Percentiles rank a stretch among this genome's conserved stretches.
Conservation (phyloP, 345 rosid species). For the Salix koriyanagi region DNA sequence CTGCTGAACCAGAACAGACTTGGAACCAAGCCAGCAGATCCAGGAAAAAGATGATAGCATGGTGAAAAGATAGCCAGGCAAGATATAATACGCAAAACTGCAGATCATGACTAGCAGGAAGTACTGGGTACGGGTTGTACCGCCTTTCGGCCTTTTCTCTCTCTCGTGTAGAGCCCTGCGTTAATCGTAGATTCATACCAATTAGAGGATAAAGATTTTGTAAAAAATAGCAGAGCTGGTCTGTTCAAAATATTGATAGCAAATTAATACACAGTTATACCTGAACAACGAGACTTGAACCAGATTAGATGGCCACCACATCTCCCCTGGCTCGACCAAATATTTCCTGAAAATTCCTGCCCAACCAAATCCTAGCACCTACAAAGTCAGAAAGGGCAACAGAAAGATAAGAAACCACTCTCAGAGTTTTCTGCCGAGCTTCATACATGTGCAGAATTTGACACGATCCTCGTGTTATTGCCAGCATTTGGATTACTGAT, state of each 20-base stretch:
- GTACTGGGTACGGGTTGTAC: slow-evolving; percentile 50
- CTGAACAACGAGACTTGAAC: slow-evolving; percentile 78
- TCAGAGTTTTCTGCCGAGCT: too few relatives aligned
- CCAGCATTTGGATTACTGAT: too few relatives aligned
- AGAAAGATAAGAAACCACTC: background rate
- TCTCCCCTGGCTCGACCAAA: slow-evolving; percentile 78
- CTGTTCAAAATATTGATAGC: too few relatives aligned
- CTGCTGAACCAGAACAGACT: slow-evolving; percentile 59
- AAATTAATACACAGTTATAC: slow-evolving; percentile 19
- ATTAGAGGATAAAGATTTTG: too few relatives aligned
- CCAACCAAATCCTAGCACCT: slow-evolving; percentile 82
- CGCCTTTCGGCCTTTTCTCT: slow-evolving; percentile 46
- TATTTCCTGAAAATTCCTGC: slow-evolving; percentile 69
- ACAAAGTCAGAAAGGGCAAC: background rate
- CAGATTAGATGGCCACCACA: slow-evolving; percentile 86
- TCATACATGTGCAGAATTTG: too few relatives aligned
- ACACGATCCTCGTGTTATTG: too few relatives aligned
- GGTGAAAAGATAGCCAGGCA: slow-evolving; percentile 60
- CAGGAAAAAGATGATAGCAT: slow-evolving; percentile 60
- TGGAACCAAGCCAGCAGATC: slow-evolving; percentile 77
- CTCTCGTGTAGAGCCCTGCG: slow-evolving; percentile 69
- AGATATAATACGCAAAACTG: slow-evolving; percentile 60
- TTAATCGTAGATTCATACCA: too few relatives aligned
- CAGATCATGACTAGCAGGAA: slow-evolving; percentile 49
- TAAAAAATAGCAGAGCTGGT: too few relatives aligned